Evolutionary conservation across 2,329 filamentous ascomycete genomes (phyloP), one percentile per base, ranked within the genome.

Genomic region (Diplodia mutila): DNA sequence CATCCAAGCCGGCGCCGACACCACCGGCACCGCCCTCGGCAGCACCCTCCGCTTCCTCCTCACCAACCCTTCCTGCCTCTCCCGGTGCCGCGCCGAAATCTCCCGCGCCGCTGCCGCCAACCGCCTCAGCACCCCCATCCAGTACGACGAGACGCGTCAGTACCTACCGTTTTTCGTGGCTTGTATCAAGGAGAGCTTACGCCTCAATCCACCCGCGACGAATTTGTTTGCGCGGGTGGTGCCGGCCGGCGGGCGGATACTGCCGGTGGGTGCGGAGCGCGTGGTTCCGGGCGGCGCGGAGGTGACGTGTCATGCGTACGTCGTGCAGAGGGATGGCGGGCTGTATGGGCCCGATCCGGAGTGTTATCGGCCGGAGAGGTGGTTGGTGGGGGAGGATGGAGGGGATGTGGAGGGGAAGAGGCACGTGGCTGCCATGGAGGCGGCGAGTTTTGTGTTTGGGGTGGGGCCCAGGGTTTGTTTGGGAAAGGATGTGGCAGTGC

Each of bases 111-210:
- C 73, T 16, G 51, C 70, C 34, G 69, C 67, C 6, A 68, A 69
- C 8, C 63, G 66, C 1, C 72, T 78, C 16, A 73, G 72, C 11
- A 65, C 37, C 0, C 75, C 76, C 1, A 70, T 77, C 34, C 70
- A 71, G 27, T 76, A 72, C 53, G 75, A 78, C 49, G 74, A 78
- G 59, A 74, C 74, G 14, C 72, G 73, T n/a, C 69, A 68, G 11
- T 73, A 76, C 52, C 73, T 77, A 1, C 66, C 57, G 0, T 86
- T 80, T 74, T 86, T 83, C 69, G 75, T 82, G 3, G 83, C 83
- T 1, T 85, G 83, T 69, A 79, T 87, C 54, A 81, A 81, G 29
- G 85, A 86, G 71, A 79, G 80, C 1, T 75, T 86, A 71, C 82
- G 84, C 2, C 76, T 87, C 23, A 80, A 81, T 65, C 85, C 85